phyloP scores from a whole-genome alignment of 139 green algal species.

The Pseudopediastrum boryanum region DNA sequence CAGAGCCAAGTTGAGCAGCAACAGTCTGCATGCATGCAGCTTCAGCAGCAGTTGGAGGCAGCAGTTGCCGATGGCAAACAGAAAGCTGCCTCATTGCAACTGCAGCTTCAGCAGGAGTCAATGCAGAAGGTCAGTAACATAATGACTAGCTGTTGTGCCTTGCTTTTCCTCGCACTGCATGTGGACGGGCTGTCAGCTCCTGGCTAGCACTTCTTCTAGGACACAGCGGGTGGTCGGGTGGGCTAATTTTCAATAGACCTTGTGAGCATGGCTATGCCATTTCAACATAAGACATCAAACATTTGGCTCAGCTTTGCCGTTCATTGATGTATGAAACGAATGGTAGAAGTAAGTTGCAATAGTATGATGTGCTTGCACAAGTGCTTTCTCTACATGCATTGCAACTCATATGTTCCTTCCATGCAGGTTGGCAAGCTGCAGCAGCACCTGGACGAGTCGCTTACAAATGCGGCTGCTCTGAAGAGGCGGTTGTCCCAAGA shows the following conservation, averaged over 20 bases:
- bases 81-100: neutral
- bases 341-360: neutral
- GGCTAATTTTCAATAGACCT: neutral
- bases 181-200: neutral
- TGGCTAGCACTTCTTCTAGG: neutral
- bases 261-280: neutral
- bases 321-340: neutral
- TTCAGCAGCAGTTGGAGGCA: constrained; percentile 12
- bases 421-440: constrained; percentile 12
- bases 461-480: neutral
- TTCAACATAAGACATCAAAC: neutral
- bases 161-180: no score
- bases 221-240: neutral
- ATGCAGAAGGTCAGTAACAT: neutral
- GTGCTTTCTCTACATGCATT: no score
- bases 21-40: neutral
- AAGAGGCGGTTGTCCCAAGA: no score
- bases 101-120: neutral
- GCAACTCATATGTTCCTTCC: no score
- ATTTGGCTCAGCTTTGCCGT: no score
- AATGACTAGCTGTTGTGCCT: neutral
- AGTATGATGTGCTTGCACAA: neutral
- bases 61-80: neutral
- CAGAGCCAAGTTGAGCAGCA: neutral
- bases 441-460: constrained; percentile 1